phyloP scores from a whole-genome alignment of 176 grass and related monocot genomes.

The Oryza australiensis region DNA sequence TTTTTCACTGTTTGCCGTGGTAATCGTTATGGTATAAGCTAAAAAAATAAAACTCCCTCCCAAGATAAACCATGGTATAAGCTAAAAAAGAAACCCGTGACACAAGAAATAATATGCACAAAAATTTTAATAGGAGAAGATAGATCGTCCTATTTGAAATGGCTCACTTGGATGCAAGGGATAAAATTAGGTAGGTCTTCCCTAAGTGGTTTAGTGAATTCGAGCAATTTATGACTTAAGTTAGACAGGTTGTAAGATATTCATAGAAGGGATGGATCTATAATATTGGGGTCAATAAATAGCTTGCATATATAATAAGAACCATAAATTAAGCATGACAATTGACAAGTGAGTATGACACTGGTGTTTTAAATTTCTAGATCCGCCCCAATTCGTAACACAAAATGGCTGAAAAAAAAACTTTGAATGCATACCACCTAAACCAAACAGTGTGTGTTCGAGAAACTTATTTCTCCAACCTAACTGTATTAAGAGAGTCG shows the following conservation, averaged over 20 bases:
- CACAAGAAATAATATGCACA: too few relatives aligned
- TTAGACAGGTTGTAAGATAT: not conserved
- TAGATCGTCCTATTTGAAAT: not conserved
- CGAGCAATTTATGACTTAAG: not conserved
- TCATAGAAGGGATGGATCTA: not conserved
- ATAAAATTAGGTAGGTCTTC: not conserved
- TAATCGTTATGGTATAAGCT: too few relatives aligned
- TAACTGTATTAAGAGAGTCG: not conserved
- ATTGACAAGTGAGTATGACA: too few relatives aligned
- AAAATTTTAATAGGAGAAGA: too few relatives aligned
- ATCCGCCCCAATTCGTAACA: too few relatives aligned
- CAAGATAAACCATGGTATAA: not conserved
- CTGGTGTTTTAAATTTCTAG: too few relatives aligned
- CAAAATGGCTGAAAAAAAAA: not conserved
- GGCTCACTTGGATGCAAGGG: not conserved
- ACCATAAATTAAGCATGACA: too few relatives aligned
- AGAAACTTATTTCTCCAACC: not conserved
- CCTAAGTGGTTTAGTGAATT: not conserved
- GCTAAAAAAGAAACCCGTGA: not conserved
- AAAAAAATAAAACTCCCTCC: too few relatives aligned
- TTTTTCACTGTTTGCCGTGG: too few relatives aligned
- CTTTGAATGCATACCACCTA: too few relatives aligned
- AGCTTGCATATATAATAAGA: too few relatives aligned
- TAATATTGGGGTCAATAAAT: too few relatives aligned
- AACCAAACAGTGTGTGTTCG: not conserved